Percentiles rank a stretch among this genome's conserved stretches.
phyloP scores from a whole-genome alignment of 805 yeast genomes.

The Vanderwaltozyma yarrowii region DNA sequence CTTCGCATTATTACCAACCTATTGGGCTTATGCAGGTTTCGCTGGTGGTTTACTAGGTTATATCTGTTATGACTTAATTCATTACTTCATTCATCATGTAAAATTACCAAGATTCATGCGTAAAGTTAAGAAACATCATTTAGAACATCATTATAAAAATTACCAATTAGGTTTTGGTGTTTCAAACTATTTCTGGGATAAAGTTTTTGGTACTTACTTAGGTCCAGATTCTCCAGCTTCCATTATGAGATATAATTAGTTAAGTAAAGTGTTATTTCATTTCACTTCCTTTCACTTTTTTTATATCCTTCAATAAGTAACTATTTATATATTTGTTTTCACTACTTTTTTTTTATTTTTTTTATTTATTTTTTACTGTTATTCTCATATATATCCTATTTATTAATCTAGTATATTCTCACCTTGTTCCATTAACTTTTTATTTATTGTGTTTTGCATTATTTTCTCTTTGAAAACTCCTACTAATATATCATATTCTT shows the following conservation, averaged over 20 bases:
- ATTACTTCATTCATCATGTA: slow-evolving; percentile 86
- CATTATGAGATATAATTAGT: slow-evolving; percentile 26
- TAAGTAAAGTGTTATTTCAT: background rate
- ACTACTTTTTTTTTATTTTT: no score
- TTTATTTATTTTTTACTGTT: no score
- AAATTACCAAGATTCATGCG: slow-evolving; percentile 68
- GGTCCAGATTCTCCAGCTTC: slow-evolving; percentile 32
- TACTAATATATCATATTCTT: no score
- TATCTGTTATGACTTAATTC: slow-evolving; percentile 85
- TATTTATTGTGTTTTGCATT: no score
- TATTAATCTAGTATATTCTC: no score
- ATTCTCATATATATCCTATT: no score
- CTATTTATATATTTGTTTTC: no score
- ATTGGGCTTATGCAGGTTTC: slow-evolving; percentile 83
- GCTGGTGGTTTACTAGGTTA: slow-evolving; percentile 96
- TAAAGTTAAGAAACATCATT: slow-evolving; percentile 76
- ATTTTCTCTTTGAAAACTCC: no score
- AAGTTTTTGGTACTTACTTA: slow-evolving; percentile 74
- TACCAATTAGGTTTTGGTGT: slow-evolving; percentile 97
- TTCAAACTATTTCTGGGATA: slow-evolving; percentile 89
- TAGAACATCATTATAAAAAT: slow-evolving; percentile 96
- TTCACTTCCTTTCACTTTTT: no score
- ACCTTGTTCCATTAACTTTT: no score
- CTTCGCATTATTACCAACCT: slow-evolving; percentile 64
- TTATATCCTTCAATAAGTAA: no score